Evolutionary conservation across 495 filamentous ascomycete genomes (phyloP), one percentile per base, ranked within the genome.

Genomic region (Tetracladium marchalianum): DNA sequence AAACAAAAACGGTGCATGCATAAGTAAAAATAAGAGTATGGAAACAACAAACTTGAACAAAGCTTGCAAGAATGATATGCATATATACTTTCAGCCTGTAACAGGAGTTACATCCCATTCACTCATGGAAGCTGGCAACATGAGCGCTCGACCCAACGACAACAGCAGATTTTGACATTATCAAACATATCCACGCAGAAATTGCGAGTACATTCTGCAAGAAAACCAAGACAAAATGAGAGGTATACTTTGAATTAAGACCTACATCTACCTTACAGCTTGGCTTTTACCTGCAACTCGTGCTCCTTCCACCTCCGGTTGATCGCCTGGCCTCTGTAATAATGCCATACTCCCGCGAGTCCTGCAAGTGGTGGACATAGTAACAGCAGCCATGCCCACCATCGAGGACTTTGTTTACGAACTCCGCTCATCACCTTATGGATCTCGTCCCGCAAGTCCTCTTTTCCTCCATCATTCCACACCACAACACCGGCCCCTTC

Each of bases 351-450:
- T 5, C 70, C 88, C 49, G 76, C 69, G 9, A 67, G 65, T 24
- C 77, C 77, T 5, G 76, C 88, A 44, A 90, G 48, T 16, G 86
- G 85, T 57, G 90, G 88, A 58, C 69, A 76, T 46, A 80, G 56
- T 64, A 85, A 70, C 52, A 92, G 66, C 57, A 82, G 46, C 80
- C 77, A 83, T 16, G 69, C 73, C 92, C 92, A 95, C 86, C 85
- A 89, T 42, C 69, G 60, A 34, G 85, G 83, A 65, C 84, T 87
- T 17, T 62, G 61, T 44, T 46, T 69, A 56, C 62, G 63, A n/a
- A 95, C 66, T 50, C 69, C 75, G 11, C 44, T 47, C 69, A 93
- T 75, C 6, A 78, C 81, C 47, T 62, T 66, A 43, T 66, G 63
- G 1, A 97, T 65, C 58, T 87, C 80, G 35, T 43, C 51, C 62